Conservation (phyloP, 2,329 filamentous ascomycete genomes). For the Colletotrichum sp. region DNA sequence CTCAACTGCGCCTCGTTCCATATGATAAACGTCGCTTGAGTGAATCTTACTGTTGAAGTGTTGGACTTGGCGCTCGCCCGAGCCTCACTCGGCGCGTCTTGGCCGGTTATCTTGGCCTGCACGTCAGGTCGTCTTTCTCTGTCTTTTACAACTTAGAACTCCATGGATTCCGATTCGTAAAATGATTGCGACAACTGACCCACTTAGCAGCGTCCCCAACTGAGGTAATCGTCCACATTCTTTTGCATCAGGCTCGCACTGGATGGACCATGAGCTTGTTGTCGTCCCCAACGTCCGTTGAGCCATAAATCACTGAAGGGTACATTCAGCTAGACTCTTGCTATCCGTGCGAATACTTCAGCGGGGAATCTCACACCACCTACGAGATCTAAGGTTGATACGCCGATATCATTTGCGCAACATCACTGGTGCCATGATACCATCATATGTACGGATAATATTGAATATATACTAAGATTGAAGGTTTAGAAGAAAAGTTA, state of each 20-base stretch:
- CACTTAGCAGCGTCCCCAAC: not conserved
- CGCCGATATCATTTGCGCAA: not conserved
- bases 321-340: not conserved
- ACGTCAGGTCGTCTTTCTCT: not conserved
- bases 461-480: not conserved
- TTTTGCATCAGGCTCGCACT: not conserved
- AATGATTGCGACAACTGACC: not conserved
- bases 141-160: not conserved
- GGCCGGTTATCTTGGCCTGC: not conserved
- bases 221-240: not conserved
- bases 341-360: not conserved
- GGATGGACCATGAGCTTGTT: not conserved
- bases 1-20: not conserved
- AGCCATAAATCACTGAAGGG: fast-evolving
- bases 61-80: not conserved
- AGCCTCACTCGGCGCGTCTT: not conserved
- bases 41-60: not conserved
- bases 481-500: not conserved
- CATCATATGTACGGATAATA: not conserved
- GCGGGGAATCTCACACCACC: not conserved
- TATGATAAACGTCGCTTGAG: not conserved
- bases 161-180: not conserved
- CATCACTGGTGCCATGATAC: not conserved
- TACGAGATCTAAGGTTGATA: fast-evolving
- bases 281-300: not conserved